phyloP scores from a whole-genome alignment of 1,284 basidiomycete species.

The Xerocomus minutiporus region DNA sequence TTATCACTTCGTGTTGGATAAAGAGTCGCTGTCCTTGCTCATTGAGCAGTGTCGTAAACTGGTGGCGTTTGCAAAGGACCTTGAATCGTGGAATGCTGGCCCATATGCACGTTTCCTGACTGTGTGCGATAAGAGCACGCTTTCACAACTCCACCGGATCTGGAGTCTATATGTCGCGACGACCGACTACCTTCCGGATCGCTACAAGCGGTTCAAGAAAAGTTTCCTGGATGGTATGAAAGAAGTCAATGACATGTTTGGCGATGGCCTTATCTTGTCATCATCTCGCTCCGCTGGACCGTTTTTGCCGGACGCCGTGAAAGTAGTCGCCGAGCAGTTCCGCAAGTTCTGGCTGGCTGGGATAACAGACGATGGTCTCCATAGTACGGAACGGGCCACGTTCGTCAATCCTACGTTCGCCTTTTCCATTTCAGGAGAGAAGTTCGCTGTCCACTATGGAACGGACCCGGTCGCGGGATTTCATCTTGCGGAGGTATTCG shows the following conservation, averaged over 20 bases:
- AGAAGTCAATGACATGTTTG: neutral
- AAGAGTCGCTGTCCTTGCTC: constrained; percentile 37
- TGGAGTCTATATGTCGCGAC: constrained; percentile 39
- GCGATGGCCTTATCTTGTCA: constrained; percentile 1
- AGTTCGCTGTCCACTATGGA: constrained; percentile 44
- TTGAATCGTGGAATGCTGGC: constrained; percentile 42
- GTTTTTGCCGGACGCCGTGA: constrained; percentile 23
- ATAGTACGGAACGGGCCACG: constrained; percentile 26
- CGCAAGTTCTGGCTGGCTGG: constrained; percentile 43
- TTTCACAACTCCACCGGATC: constrained; percentile 39
- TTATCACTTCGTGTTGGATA: constrained; percentile 52
- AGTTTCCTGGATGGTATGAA: constrained; percentile 18
- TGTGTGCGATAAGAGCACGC: constrained; percentile 38
- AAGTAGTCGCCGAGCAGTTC: constrained; percentile 25
- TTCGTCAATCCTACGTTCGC: constrained; percentile 47
- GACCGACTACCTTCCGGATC: constrained; percentile 10
- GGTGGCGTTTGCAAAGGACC: constrained; percentile 30
- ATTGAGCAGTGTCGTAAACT: constrained; percentile 44
- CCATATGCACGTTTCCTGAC: constrained; percentile 39
- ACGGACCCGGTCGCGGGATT: constrained; percentile 45
- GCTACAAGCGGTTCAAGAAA: constrained; percentile 20
- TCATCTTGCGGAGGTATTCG: constrained; percentile 41
- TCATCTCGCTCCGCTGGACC: constrained; percentile 40
- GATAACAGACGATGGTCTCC: constrained; percentile 32
- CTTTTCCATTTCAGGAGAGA: constrained; percentile 40